phyloP scores from a whole-genome alignment of 768 basidiomycete genomes.

The Lanmaoa rubissima region DNA sequence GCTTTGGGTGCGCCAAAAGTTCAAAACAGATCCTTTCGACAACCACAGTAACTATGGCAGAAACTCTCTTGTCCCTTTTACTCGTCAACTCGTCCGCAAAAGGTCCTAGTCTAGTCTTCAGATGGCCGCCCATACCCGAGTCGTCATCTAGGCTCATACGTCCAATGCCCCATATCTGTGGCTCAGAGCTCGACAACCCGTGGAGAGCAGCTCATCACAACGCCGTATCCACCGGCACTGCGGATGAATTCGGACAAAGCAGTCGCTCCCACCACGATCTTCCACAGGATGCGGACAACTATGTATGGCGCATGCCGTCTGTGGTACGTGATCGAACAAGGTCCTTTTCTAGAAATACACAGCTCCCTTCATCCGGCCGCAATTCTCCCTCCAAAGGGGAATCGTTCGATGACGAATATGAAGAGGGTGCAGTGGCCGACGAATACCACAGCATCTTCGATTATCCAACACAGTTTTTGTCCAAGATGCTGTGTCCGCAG shows the following conservation, averaged over 20 bases:
- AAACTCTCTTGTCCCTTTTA: constrained; percentile 75
- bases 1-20: neutral
- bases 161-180: constrained; percentile 53
- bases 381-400: constrained; percentile 50
- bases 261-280: neutral
- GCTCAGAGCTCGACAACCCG: constrained; percentile 61
- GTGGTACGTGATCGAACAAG: constrained; percentile 47
- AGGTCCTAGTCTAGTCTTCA: constrained; percentile 73
- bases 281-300: constrained; percentile 41
- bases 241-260: constrained; percentile 10
- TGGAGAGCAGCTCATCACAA: constrained; percentile 65
- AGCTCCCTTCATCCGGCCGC: constrained; percentile 47
- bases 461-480: constrained; percentile 78
- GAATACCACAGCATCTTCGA: constrained; percentile 75
- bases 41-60: constrained; percentile 37
- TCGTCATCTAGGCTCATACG: constrained; percentile 69
- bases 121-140: constrained; percentile 78
- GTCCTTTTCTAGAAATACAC: constrained; percentile 48
- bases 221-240: constrained; percentile 31
- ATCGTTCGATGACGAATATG: constrained; percentile 34
- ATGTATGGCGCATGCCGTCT: constrained; percentile 62
- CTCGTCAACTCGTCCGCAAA: constrained; percentile 84
- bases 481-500: constrained; percentile 76
- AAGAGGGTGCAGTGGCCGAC: constrained; percentile 35
- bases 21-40: neutral